Evolutionary conservation across 2,329 filamentous ascomycete species (phyloP).

Genomic region (Paecilomyces sp.): DNA sequence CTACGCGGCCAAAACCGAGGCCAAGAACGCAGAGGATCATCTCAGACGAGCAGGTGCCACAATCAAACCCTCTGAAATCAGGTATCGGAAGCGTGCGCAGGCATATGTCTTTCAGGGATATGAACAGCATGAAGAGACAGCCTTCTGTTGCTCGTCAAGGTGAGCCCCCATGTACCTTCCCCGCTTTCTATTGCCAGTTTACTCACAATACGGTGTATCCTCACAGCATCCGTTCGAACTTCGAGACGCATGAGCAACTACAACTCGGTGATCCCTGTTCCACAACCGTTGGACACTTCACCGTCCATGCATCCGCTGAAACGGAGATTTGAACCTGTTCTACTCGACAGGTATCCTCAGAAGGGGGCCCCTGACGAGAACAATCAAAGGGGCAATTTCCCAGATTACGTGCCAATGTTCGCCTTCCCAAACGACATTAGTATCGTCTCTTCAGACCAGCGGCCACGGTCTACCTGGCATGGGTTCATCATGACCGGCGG

Average conservation of each 20-base stretch:
- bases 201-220: slow-evolving; percentile 15
- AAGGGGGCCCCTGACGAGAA: slow-evolving; percentile 74
- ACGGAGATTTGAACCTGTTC: slow-evolving; percentile 88
- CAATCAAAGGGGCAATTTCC: slow-evolving; percentile 75
- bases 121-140: slow-evolving; percentile 90
- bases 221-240: slow-evolving; percentile 63
- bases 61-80: slow-evolving; percentile 44
- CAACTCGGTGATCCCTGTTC: slow-evolving; percentile 92
- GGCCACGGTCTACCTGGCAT: slow-evolving; percentile 95
- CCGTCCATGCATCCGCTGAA: slow-evolving; percentile 94
- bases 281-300: slow-evolving; percentile 81
- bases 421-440: slow-evolving; percentile 97
- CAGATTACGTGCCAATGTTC: slow-evolving; percentile 98
- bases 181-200: neutral
- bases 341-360: slow-evolving; percentile 88
- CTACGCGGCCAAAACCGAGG: slow-evolving; percentile 64
- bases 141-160: slow-evolving; percentile 67
- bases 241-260: slow-evolving; percentile 91
- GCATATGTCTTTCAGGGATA: slow-evolving; percentile 86
- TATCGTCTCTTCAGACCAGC: slow-evolving; percentile 89
- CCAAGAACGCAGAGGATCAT: slow-evolving; percentile 76
- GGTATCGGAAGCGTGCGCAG: slow-evolving; percentile 81
- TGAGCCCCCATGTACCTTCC: slow-evolving; percentile 26
- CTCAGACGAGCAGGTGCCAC: slow-evolving; percentile 56
- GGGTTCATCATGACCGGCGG: slow-evolving; percentile 96